phyloP scores from a whole-genome alignment of 257 asterid species.

The Solanum medicagineum region DNA sequence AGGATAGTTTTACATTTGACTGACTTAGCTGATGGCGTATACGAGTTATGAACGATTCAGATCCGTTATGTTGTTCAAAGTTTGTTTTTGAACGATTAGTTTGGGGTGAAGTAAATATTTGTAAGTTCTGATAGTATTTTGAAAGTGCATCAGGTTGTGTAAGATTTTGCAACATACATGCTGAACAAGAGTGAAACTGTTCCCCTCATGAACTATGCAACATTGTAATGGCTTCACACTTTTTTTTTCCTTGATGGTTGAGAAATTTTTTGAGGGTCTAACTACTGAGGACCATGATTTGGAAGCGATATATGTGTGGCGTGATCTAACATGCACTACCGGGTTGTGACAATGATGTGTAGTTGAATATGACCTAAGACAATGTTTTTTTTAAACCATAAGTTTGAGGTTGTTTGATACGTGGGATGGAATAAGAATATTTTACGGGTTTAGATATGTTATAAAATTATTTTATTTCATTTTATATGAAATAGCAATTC shows the following conservation, averaged over 20 bases:
- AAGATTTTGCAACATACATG: background rate
- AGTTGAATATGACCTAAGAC: too few relatives aligned
- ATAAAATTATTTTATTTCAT: too few relatives aligned
- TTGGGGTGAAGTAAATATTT: background rate
- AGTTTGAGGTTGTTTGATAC: too few relatives aligned
- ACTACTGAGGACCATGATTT: too few relatives aligned
- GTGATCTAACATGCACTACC: too few relatives aligned
- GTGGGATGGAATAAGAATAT: too few relatives aligned
- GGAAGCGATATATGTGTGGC: too few relatives aligned
- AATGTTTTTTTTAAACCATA: too few relatives aligned
- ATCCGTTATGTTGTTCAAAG: background rate
- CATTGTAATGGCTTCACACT: background rate
- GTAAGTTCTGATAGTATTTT: background rate
- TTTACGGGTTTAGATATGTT: too few relatives aligned
- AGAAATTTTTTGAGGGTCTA: background rate
- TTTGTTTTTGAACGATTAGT: background rate
- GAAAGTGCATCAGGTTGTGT: background rate
- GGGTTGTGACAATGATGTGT: too few relatives aligned
- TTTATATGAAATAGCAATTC: too few relatives aligned
- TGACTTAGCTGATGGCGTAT: background rate
- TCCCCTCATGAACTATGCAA: background rate
- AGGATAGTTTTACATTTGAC: background rate
- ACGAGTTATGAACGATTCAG: background rate
- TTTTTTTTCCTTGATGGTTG: background rate
- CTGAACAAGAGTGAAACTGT: background rate